Conservation (phyloP, 2,329 filamentous ascomycete genomes). For the Calonectria honghensis region DNA sequence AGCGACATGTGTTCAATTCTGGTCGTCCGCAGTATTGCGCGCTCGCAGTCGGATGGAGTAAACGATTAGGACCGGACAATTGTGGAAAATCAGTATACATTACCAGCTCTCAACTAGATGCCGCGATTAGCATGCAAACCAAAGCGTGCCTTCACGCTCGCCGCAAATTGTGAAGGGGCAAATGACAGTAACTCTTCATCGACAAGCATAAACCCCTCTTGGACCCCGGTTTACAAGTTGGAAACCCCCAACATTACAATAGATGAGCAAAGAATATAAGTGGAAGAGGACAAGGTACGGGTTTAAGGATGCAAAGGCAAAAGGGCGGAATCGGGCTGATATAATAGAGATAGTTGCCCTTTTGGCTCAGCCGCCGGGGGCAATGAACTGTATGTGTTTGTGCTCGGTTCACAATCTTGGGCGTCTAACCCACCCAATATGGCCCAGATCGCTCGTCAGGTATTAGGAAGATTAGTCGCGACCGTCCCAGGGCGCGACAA, state of each 20-base stretch:
- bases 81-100: too few relatives aligned
- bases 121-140: too few relatives aligned
- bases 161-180: too few relatives aligned
- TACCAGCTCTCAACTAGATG: too few relatives aligned
- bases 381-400: constrained; percentile 5
- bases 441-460: constrained; percentile 1
- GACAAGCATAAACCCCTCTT: neutral
- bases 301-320: neutral
- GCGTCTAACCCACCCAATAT: neutral
- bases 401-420: constrained; percentile 2
- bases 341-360: neutral
- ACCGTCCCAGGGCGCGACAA: constrained; percentile 2
- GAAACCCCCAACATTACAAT: neutral
- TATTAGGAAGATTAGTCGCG: neutral
- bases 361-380: neutral
- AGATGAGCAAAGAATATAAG: constrained; percentile 2
- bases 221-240: neutral
- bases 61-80: too few relatives aligned
- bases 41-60: too few relatives aligned
- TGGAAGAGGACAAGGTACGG: neutral
- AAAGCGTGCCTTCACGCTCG: too few relatives aligned
- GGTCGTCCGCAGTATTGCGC: too few relatives aligned
- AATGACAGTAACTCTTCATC: too few relatives aligned
- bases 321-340: neutral
- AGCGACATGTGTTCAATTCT: too few relatives aligned